These are phyloP conservation scores for Metschnikowia lochheadii DNA, from an alignment of 805 yeast genomes.

Conservation along the genomic window DNA sequence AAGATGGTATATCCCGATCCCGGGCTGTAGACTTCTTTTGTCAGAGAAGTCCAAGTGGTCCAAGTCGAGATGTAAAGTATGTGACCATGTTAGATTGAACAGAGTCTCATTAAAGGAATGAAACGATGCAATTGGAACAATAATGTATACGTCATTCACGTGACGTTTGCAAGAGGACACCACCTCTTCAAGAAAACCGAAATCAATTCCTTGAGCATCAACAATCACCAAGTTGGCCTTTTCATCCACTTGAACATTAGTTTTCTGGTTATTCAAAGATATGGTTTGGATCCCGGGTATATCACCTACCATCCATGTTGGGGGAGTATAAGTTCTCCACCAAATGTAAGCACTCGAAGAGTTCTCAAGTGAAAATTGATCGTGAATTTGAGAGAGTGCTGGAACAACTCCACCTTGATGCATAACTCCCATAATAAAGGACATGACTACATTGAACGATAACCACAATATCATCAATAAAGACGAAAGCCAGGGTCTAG, in stretches of 20 bases:
- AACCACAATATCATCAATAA: slow-evolving; percentile 48
- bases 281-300: slow-evolving; percentile 13
- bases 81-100: slow-evolving; percentile 28
- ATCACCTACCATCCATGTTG: slow-evolving; percentile 70
- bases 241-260: slow-evolving; percentile 6
- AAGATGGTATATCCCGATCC: slow-evolving; percentile 54
- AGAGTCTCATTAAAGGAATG: slow-evolving; percentile 41
- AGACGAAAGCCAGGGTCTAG: slow-evolving; percentile 12
- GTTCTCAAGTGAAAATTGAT: slow-evolving; percentile 1
- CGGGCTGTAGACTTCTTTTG: slow-evolving; percentile 52
- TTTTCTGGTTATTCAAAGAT: slow-evolving; percentile 8
- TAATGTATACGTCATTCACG: slow-evolving; percentile 20
- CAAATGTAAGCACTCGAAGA: slow-evolving; percentile 50
- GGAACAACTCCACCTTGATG: slow-evolving; percentile 92
- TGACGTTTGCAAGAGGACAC: slow-evolving; percentile 12
- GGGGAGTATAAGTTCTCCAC: slow-evolving; percentile 96
- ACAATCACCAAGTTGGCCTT: slow-evolving; percentile 19
- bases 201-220: slow-evolving; percentile 50
- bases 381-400: slow-evolving; percentile 44
- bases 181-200: slow-evolving; percentile 19
- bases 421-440: slow-evolving; percentile 66
- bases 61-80: slow-evolving; percentile 56
- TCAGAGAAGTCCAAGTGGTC: slow-evolving; percentile 64
- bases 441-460: slow-evolving; percentile 56
- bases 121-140: slow-evolving; percentile 41